Conservation (phyloP, 371 early-diverging fungal genomes). For the Haplosporangium sp. region DNA sequence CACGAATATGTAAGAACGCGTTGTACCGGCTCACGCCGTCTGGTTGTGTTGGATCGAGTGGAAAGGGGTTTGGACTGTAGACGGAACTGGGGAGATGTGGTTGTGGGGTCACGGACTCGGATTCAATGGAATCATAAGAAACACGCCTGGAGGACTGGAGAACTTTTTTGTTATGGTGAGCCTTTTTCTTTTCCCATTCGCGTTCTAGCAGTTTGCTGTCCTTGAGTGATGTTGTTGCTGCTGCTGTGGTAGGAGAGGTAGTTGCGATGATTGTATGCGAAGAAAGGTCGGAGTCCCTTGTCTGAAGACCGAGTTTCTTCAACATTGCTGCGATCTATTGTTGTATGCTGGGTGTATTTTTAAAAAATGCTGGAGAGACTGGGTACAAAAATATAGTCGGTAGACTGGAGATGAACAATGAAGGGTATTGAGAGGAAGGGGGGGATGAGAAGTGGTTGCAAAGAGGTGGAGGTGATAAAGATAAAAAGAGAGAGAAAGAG, state of each 20-base stretch:
- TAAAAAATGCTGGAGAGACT: neutral
- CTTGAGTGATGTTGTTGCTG: neutral
- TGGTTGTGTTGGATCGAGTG: slow-evolving; percentile 43
- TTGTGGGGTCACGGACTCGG: slow-evolving; percentile 21
- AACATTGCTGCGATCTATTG: slow-evolving; percentile 1
- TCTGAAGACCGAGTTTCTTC: slow-evolving; percentile 8
- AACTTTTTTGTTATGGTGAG: slow-evolving; percentile 34
- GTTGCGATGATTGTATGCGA: neutral
- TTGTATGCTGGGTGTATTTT: neutral
- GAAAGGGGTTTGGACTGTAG: slow-evolving; percentile 51
- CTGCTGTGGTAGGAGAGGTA: neutral
- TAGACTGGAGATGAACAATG: neutral
- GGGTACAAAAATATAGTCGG: neutral
- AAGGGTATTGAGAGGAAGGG: neutral
- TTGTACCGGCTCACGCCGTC: slow-evolving; percentile 36
- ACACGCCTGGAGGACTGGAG: slow-evolving; percentile 5
- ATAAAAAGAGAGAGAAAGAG: neutral
- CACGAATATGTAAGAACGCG: slow-evolving; percentile 15
- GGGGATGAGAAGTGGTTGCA: neutral
- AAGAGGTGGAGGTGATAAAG: neutral
- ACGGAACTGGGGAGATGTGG: slow-evolving; percentile 41
- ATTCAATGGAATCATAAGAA: slow-evolving; percentile 37
- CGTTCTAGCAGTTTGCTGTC: slow-evolving; percentile 2
- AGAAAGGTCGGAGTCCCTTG: neutral
- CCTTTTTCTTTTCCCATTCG: slow-evolving; percentile 25